Evolutionary conservation across 192 early-diverging fungal genomes (phyloP).

Genomic region (Chytriomyces sp.): DNA sequence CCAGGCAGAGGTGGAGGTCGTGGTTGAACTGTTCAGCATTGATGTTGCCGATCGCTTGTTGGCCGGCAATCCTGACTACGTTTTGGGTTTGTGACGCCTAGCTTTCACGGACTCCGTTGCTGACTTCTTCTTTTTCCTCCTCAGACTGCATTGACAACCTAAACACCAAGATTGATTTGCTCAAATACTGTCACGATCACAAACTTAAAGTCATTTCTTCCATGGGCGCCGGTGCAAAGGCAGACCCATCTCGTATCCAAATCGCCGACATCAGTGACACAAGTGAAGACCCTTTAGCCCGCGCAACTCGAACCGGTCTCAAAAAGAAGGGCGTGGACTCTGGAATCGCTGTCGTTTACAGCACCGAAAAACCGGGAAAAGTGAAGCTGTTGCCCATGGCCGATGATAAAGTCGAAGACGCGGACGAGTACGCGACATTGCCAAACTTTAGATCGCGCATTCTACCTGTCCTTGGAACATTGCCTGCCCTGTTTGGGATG

Average conservation of each 20-base stretch:
- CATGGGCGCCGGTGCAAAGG: conserved; percentile 98
- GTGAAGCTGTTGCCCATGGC: conserved; percentile 89
- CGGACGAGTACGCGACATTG: conserved; percentile 89
- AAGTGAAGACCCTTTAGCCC: conserved; percentile 91
- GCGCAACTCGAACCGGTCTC: conserved; percentile 79
- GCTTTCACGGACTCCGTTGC: neutral
- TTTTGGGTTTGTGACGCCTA: conserved; percentile 45
- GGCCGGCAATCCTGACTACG: conserved; percentile 61
- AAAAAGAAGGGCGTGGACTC: conserved; percentile 71
- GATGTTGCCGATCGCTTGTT: conserved; percentile 74
- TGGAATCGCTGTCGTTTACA: conserved; percentile 94
- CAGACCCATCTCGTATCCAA: conserved; percentile 94
- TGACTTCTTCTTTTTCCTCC: conserved; percentile 6
- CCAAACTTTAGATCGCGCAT: conserved; percentile 78
- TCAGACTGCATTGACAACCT: conserved; percentile 95
- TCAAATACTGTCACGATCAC: conserved; percentile 82
- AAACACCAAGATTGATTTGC: conserved; percentile 88
- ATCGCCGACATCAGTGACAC: conserved; percentile 95
- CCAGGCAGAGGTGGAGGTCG: conserved; percentile 76
- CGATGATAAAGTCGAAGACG: conserved; percentile 79
- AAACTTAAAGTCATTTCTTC: conserved; percentile 83
- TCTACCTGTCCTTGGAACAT: conserved; percentile 68
- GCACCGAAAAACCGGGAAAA: conserved; percentile 90
- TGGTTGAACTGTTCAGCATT: conserved; percentile 75
- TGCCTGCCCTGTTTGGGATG: conserved; percentile 95